Base-by-base conservation (phyloP, 2,329 filamentous ascomycete species). In the Exophiala spinifera region DNA sequence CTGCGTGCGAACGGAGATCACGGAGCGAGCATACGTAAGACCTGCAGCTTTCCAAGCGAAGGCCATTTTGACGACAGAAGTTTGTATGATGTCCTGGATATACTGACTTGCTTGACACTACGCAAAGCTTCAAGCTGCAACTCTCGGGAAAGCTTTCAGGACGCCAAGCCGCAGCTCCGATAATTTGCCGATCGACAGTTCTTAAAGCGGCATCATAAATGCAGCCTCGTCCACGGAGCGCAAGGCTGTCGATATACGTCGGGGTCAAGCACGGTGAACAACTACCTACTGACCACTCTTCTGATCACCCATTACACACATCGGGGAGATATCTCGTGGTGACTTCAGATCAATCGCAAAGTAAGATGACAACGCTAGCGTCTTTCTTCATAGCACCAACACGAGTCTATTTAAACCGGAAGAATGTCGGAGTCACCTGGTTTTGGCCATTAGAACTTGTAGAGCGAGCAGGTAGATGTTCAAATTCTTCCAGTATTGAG, bases 31-130 rank as follows among this genome's bases (percentile, higher is more conserved):
- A 76, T 88, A 96, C 91, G 86, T 95, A 74, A 97, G 82, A 78
- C 94, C 94, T 75, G 94, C 89, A 72, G 91, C 85, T 88, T 96
- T 97, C 94, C 92, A 99, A 74, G 91, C 89, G 81, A 91, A 92
- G 79, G 88, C 82, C 94, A 97, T 99, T 15, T 56, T 63, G 57
- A 53, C 28, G 21, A 23, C 52, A 19, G 43, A 36, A 31, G 8
- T 28, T 6, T 33, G 19, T 33, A 34, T 36, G 19, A 25, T 8
- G 23, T 14, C 21, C n/a, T 13, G 44, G 20, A 31, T 17, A 28
- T 21, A 45, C 21, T 46, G 44, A 39, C 36, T 39, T 15, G 36
- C 15, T 39, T 20, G 20, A 25, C 10, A 44, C 42, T 44, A 21
- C 42, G 42, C 42, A 44, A 31, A 44, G 42, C 23, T 25, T 44